Evolutionary conservation across 1,139 yeast genomes (phyloP).

Genomic region (Kurtzmaniella quercitrusa): DNA sequence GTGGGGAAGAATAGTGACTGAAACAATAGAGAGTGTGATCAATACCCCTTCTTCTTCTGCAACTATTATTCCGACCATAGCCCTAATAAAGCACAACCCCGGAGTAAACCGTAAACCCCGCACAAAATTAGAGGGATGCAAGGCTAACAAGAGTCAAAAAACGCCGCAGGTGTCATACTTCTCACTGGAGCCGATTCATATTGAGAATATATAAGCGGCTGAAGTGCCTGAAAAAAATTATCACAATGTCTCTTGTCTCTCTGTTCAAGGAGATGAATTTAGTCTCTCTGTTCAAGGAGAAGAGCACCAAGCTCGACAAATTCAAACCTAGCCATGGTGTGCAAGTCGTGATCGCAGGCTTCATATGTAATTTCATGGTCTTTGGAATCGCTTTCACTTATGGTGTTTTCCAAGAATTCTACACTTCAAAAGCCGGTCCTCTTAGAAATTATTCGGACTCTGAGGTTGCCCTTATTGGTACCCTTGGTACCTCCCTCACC

Average conservation of each 20-base stretch:
- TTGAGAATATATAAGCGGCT: no score
- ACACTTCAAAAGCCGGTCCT: conserved; percentile 24
- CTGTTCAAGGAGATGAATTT: not conserved
- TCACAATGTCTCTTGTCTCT: not conserved
- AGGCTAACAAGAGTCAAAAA: no score
- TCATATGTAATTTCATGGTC: conserved; percentile 27
- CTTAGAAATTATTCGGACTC: conserved; percentile 18
- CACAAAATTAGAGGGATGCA: no score
- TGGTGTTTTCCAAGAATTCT: conserved; percentile 33
- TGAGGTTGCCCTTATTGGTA: conserved; percentile 27
- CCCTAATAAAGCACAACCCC: no score
- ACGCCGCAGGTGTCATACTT: no score
- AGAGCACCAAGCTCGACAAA: not conserved
- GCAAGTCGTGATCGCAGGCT: conserved; percentile 19
- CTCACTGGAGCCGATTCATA: no score
- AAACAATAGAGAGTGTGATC: no score
- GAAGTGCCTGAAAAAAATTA: no score
- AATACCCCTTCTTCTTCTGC: no score
- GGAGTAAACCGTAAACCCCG: no score
- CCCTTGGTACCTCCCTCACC: conserved; percentile 23
- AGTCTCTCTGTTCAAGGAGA: not conserved
- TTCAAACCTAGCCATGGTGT: not conserved
- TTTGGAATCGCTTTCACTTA: conserved; percentile 32
- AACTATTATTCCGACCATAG: no score
- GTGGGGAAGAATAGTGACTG: no score